Evolutionary conservation across 2,329 filamentous ascomycete genomes (phyloP), one percentile per base, ranked within the genome.

Genomic region (Diaporthe sp.): DNA sequence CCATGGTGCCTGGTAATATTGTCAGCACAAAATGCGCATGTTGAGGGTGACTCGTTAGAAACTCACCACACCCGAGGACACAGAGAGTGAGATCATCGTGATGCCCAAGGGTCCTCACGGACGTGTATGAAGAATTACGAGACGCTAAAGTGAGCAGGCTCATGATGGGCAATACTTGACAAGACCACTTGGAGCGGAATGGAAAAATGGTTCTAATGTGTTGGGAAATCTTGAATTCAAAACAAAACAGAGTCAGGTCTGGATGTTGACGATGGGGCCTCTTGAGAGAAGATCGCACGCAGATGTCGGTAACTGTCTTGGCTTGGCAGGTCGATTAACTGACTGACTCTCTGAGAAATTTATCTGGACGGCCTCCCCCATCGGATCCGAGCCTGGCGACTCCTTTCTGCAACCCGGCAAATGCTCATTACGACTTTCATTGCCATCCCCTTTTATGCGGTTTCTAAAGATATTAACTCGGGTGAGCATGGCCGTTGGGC

Each of bases 41-140:
- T 17, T 28, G 8, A 64, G 15, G 28, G 25, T 8, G 13, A 35
- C 5, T n/a, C 19, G 4, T 7, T 6, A 22, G 69, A 28, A 38
- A 86, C 90, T 81, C 89, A 94, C 94, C 95, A 83, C 94, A 97
- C 80, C 95, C 95, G 74, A 97, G 88, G 76, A 97, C 91, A 76
- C 94, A 91, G 85, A 97, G 88, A 77, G 94, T 96, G 77, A 95
- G 89, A 78, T 88, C 86, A 54, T 72, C 70, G 10, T 72, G 70
- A 33, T 72, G 70, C 19, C 70, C 70, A 38, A 64, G n/a, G 8
- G 60, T 72, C 57, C 50, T 72, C 25, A 72, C 45, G 8, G 70
- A 64, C 15, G 70, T 72, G 5, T 72, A 54, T 19, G 70, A 72
- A 25, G 58, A 60, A 42, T 54, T 64, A 35, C 54, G 70, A 42